phyloP scores from a whole-genome alignment of 805 yeast species.

The Candida nonsorbophila region DNA sequence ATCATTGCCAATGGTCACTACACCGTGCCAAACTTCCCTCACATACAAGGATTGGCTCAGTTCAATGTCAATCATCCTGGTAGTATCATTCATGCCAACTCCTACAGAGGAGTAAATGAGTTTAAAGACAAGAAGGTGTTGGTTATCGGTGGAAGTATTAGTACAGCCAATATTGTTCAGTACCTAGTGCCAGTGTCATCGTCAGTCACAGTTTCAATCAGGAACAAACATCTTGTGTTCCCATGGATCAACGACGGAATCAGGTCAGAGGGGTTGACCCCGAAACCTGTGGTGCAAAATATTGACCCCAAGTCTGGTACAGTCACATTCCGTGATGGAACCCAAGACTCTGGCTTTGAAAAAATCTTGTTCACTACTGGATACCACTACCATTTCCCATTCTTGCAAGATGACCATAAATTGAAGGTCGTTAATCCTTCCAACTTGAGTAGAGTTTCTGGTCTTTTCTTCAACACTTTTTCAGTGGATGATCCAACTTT shows the following conservation, averaged over 20 bases:
- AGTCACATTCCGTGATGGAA: constrained; percentile 20
- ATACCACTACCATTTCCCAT: constrained; percentile 40
- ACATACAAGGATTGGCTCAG: constrained; percentile 46
- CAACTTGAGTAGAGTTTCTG: constrained; percentile 26
- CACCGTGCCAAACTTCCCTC: constrained; percentile 56
- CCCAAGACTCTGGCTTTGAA: constrained; percentile 22
- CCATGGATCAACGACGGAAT: constrained; percentile 33
- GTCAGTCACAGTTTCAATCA: constrained; percentile 18
- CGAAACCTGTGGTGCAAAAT: constrained; percentile 20
- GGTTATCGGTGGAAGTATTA: constrained; percentile 35
- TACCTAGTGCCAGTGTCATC: constrained; percentile 23
- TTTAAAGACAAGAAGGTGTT: constrained; percentile 35
- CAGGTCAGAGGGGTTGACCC: constrained; percentile 20
- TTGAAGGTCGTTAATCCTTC: constrained; percentile 17
- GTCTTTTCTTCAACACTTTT: constrained; percentile 32
- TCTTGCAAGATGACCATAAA: constrained; percentile 19
- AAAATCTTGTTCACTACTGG: constrained; percentile 47
- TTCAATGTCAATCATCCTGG: constrained; percentile 41
- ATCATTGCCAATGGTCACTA: constrained; percentile 60
- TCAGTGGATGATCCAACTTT: constrained; percentile 36
- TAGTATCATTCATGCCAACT: constrained; percentile 51
- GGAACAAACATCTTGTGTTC: constrained; percentile 19
- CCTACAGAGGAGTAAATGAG: constrained; percentile 42
- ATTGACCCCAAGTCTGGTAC: constrained; percentile 12
- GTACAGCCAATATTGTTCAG: constrained; percentile 37